Evolutionary conservation across 2,329 filamentous ascomycete genomes (phyloP), one percentile per base, ranked within the genome.

Genomic region (Camptophora hylomeconis): DNA sequence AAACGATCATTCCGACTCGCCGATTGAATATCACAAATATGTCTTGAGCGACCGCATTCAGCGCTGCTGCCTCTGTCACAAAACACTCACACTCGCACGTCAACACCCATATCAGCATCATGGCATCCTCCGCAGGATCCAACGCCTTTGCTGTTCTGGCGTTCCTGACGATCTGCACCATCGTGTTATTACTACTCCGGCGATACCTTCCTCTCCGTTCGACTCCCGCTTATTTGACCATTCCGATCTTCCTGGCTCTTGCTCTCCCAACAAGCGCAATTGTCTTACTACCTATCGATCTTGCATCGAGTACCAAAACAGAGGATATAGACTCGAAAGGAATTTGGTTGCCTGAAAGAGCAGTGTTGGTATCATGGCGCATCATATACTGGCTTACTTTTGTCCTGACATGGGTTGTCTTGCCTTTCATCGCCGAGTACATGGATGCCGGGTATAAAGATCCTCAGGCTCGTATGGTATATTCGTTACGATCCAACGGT

Each of bases 341-440:
- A 18, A 80, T 98, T 48, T 94, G 86, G 82, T 68, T 98, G 18
- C 79, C 81, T 4, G 66, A 79, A 41, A 63, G 75, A 27, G 69
- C 86, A 16, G 64, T 94, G 26, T 63, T 92, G 47, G 82, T 94
- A 14, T 78, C 79, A 33, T 98, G 89, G 89, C 72, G 87, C 49
- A 87, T 98, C 40, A 78, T 80, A 12, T 98, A 98, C 58, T 98
- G 89, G 89, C 65, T 98, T 31, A 95, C 87, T 0, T 98, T 98
- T 57, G 74, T 76, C 28, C 60, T 98, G 48, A 95, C 87, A 32
- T 98, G 89, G 89, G 87, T 84, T 37, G 83, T 98, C 38, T 74
- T 98, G 19, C 89, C 89, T 9, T 71, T 95, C 28, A 72, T 98
- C 32, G 89, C 79, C 53, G 87, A 95, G 55, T 98, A 93, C 55